Percentiles rank a stretch among this genome's conserved stretches.
Conservation (phyloP, 2,329 filamentous ascomycete species). For the Nemania sp. region DNA sequence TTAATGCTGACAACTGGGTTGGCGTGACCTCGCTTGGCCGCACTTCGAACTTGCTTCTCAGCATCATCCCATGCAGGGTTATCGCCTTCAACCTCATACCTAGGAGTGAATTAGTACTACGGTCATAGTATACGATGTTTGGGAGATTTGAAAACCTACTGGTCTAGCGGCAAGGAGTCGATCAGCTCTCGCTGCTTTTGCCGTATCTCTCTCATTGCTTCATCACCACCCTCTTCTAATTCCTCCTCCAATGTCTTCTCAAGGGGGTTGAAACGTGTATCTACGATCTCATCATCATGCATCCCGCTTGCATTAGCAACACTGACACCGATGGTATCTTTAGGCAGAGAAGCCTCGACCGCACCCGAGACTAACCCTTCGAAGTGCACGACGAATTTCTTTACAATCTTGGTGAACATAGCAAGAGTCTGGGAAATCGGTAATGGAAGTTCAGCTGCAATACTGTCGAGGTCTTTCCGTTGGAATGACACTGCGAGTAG, state of each 20-base stretch:
- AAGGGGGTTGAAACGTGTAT: conserved; percentile 77
- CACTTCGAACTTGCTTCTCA: conserved; percentile 78
- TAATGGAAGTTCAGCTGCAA: conserved; percentile 82
- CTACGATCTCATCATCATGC: conserved; percentile 76
- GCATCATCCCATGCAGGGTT: conserved; percentile 74
- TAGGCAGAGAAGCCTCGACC: conserved; percentile 74
- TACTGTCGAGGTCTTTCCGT: conserved; percentile 83
- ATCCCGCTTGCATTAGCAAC: conserved; percentile 70
- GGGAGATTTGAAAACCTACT: conserved; percentile 64
- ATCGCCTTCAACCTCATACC: conserved; percentile 74
- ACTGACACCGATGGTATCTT: conserved; percentile 68
- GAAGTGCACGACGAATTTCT: conserved; percentile 87
- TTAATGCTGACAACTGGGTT: conserved; percentile 83
- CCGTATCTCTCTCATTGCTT: conserved; percentile 76
- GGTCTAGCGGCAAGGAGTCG: conserved; percentile 88
- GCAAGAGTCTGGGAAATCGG: conserved; percentile 84
- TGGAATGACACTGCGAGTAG: conserved; percentile 92
- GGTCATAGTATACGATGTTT: conserved; percentile 23
- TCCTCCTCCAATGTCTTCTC: conserved; percentile 81
- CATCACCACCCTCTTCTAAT: conserved; percentile 83
- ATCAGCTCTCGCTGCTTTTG: conserved; percentile 90
- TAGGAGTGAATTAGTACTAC: conserved; percentile 47
- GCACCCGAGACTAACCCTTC: conserved; percentile 79
- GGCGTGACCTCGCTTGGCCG: conserved; percentile 65
- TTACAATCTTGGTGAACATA: conserved; percentile 96